Base-by-base conservation (phyloP, 2,329 filamentous ascomycete genomes). In the Teratosphaeria pseudoeucalypti region DNA sequence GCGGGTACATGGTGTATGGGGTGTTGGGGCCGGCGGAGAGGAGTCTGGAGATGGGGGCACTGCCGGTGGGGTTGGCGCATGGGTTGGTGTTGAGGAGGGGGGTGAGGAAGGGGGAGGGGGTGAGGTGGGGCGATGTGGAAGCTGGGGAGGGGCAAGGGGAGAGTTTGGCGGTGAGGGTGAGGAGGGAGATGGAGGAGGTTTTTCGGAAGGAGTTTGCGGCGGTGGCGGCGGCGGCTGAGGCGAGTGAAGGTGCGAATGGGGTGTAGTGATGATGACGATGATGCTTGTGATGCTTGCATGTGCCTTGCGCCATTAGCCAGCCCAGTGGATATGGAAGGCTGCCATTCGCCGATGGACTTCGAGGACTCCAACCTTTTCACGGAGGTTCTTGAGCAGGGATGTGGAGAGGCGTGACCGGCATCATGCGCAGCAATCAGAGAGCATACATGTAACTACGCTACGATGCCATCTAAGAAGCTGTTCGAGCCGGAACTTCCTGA, bases 111-210 rank as follows among this genome's bases (percentile, higher is more conserved):
- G 75, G 76, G 39, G 70, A 76, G 57, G 67, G 74, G 4, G 64
- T 78, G 7, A 77, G 74, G 61, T 78, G 77, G 76, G 66, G 67
- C 39, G 75, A 78, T 64, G 72, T 79, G n/a, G 75, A 78, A 63
- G 78, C 74, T 56, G 74, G 68, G 52, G 71, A 72, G 54, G 74
- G 68, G 52, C 71, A 72, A 54, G 68, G 71, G 58, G 65, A 64
- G 6, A 23, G 19, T 49, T 73, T 77, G 63, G 74, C 72, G 7
- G 73, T 78, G 23, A 68, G 71, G 0, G 70, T 78, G 23, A 66
- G 76, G 23, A 73, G 74, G 54, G 75, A 78, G 67, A 77, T 78
- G 77, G 75, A 78, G 66, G 68, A 69, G 4, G 39, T 76, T 2
- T 77, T 72, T 61, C 58, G 62, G 43, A 61, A 62, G 47, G 65